Base-by-base conservation (phyloP, 768 basidiomycete genomes). In the Kwoniella pini region DNA sequence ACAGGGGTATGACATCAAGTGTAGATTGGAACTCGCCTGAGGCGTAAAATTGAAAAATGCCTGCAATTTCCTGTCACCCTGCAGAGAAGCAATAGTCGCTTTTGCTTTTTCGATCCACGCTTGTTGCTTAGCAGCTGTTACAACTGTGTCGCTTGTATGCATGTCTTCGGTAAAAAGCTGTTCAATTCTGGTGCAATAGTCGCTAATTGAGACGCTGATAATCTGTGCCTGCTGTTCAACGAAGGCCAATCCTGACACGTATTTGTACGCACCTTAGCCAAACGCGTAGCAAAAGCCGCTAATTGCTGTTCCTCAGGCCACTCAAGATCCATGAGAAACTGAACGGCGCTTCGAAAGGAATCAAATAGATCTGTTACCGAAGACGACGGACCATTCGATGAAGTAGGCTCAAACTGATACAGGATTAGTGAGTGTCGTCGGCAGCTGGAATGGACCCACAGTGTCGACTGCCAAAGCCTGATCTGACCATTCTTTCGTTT, bases 291-390 rank as follows among this genome's bases (percentile, higher is more conserved):
- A 79, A 97, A 99, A 45, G 87, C 83, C 3, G 92, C 92, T 60
- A 90, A 84, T 75, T 94, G 89, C 65, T 89, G 89, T 49, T 86
- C 85, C 72, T 98, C 91, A 11, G 88, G 86, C 96, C 96, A 99
- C 62, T 93, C 85, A 39, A 99, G 81, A 48, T 90, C 89, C 76
- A 90, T 85, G 44, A 99, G 79, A 79, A 96, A 93, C 58, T 85
- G 84, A 70, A 93, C 88, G 0, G 95, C 92, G 68, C 90, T 92
- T 51, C 90, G 86, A 55, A 98, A 82, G 2, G 93, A 96, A 64
- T 92, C 92, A 71, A 98, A 97, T 1, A 99, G 82, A 78, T 99
- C 96, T 22, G 93, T 87, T 55, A 99, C 94, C 0, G 95, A 98
- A n/a, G 94, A 93, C 68, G 91, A 95, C 71, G 94, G 90, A 0